Percentiles rank a stretch among this genome's conserved stretches.
phyloP scores from a whole-genome alignment of 352 stramenopile species.

The Phytopythium delawarense region DNA sequence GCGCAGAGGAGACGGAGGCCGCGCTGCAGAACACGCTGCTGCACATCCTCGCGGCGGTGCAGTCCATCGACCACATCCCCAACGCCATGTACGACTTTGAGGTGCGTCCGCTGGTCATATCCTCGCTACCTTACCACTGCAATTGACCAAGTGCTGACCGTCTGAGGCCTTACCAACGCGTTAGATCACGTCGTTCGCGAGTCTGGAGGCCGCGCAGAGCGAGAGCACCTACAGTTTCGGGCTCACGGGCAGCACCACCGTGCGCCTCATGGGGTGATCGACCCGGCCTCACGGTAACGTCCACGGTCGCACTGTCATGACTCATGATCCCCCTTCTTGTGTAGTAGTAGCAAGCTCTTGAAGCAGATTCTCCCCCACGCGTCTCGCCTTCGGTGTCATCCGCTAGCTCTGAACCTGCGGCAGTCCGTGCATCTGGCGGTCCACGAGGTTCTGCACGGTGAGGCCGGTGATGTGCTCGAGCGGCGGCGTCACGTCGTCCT shows the following conservation, averaged over 20 bases:
- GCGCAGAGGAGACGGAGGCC: slow-evolving; percentile 52
- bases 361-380: neutral
- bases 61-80: slow-evolving; percentile 77
- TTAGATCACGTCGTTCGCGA: slow-evolving; percentile 45
- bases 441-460: slow-evolving; percentile 60
- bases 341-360: slow-evolving; percentile 8
- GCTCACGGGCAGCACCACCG: slow-evolving; percentile 26
- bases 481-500: slow-evolving; percentile 61
- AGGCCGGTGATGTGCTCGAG: slow-evolving; percentile 72
- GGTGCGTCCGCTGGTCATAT: slow-evolving; percentile 11
- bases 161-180: neutral
- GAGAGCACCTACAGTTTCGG: slow-evolving; percentile 31
- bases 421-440: slow-evolving; percentile 52
- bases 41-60: slow-evolving; percentile 69
- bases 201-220: slow-evolving; percentile 42
- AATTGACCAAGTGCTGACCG: neutral
- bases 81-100: slow-evolving; percentile 86
- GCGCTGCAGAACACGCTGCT: slow-evolving; percentile 66
- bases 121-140: neutral
- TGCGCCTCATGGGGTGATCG: slow-evolving; percentile 38
- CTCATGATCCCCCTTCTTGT: neutral
- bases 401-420: slow-evolving; percentile 19
- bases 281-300: neutral
- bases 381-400: no score
- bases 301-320: neutral